phyloP scores from a whole-genome alignment of 2,329 filamentous ascomycete genomes.

The Aspergillus caelatus region DNA sequence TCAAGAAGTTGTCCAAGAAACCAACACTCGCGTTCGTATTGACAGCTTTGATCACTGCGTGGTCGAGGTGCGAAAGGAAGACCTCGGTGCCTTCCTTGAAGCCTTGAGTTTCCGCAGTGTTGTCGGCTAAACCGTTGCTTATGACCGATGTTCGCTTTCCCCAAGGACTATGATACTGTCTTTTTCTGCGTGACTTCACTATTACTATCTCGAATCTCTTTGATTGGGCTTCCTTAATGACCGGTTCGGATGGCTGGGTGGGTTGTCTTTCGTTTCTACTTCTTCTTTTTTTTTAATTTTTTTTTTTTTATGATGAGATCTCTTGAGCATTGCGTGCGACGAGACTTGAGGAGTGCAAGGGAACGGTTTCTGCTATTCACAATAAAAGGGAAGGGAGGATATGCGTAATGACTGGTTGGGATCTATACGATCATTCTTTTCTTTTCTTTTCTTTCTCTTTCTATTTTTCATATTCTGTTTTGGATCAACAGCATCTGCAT shows the following conservation, averaged over 20 bases:
- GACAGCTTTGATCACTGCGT: slow-evolving; percentile 98
- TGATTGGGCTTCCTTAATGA: neutral
- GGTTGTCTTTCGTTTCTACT: slow-evolving; percentile 8
- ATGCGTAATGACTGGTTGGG: slow-evolving; percentile 27
- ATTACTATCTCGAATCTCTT: slow-evolving; percentile 13
- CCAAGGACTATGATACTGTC: neutral
- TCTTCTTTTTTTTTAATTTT: slow-evolving; percentile 10
- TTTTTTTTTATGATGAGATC: slow-evolving; percentile 14
- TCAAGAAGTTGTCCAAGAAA: slow-evolving; percentile 91
- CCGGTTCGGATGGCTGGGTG: neutral
- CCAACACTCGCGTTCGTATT: slow-evolving; percentile 83
- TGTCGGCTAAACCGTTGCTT: slow-evolving; percentile 51
- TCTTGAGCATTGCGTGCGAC: slow-evolving; percentile 14
- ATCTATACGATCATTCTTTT: slow-evolving; percentile 20
- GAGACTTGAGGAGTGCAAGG: slow-evolving; percentile 12
- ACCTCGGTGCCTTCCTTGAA: slow-evolving; percentile 87
- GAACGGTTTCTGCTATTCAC: slow-evolving; percentile 13
- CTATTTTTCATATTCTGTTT: slow-evolving; percentile 14
- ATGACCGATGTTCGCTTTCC: neutral
- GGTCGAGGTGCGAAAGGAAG: slow-evolving; percentile 96
- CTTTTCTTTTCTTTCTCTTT: slow-evolving; percentile 17
- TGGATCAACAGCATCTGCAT: slow-evolving; percentile 12
- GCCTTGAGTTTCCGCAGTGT: slow-evolving; percentile 89
- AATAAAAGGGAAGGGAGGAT: slow-evolving; percentile 13
- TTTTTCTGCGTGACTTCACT: neutral